Percentiles rank a stretch among this genome's conserved stretches.
Evolutionary conservation across 768 basidiomycete genomes (phyloP).

Genomic region (Leccinum arenicola): DNA sequence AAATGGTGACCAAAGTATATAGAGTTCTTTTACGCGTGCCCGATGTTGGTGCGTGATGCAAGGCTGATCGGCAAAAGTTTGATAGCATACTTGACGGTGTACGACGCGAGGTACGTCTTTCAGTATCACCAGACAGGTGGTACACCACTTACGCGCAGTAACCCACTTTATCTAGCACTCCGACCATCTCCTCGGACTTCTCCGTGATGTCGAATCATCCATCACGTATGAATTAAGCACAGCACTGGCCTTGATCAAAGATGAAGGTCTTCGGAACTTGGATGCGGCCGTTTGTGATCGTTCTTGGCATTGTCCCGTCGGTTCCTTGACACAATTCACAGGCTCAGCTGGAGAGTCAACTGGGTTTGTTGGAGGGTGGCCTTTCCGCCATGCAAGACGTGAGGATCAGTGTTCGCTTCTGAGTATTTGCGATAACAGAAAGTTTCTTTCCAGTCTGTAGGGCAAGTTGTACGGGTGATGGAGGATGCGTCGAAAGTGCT

Average conservation of each 20-base stretch:
- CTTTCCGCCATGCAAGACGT: conserved; percentile 33
- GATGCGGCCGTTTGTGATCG: conserved; percentile 22
- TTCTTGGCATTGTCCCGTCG: not conserved
- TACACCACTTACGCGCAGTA: not conserved
- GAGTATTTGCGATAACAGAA: conserved; percentile 9
- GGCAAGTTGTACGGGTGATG: conserved; percentile 15
- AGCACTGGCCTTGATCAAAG: conserved; percentile 26
- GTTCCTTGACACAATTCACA: conserved; percentile 16
- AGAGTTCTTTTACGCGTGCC: not conserved
- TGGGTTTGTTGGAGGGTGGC: conserved; percentile 25
- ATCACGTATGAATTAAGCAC: conserved; percentile 23
- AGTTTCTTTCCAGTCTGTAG: conserved; percentile 16
- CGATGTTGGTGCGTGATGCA: not conserved
- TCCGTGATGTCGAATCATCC: conserved; percentile 23
- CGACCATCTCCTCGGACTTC: conserved; percentile 24
- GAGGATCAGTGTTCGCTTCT: conserved; percentile 11
- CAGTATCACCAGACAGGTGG: not conserved
- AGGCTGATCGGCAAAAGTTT: conserved; percentile 24
- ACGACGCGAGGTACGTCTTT: conserved; percentile 22
- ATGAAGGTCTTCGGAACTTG: conserved; percentile 28
- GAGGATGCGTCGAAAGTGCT: conserved; percentile 29
- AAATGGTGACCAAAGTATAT: conserved; percentile 24
- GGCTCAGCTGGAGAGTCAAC: conserved; percentile 30
- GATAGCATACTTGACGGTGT: conserved; percentile 23
- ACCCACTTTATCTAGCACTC: conserved; percentile 23